Conservation (phyloP, 73 alveolate genomes). For the Paramecium octaurelia region DNA sequence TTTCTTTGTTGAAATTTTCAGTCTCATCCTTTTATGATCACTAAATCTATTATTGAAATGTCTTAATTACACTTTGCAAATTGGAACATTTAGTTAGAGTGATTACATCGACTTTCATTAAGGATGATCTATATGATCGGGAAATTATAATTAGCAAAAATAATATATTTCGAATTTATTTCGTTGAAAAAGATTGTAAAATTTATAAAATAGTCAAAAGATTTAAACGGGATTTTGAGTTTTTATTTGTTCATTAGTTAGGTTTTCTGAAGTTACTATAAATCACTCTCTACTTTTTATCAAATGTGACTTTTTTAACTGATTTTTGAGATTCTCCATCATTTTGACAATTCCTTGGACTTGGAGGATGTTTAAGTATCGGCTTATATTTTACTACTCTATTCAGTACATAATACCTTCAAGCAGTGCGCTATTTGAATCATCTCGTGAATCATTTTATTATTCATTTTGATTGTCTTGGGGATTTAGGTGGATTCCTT, state of each 20-base stretch:
- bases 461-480: not conserved
- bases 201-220: not conserved
- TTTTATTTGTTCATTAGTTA: not conserved
- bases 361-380: not conserved
- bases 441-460: not conserved
- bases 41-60: not conserved
- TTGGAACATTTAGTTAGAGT: not conserved
- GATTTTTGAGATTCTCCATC: not conserved
- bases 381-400: not conserved
- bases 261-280: not conserved
- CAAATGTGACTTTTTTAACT: not conserved
- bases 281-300: not conserved
- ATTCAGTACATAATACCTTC: not conserved
- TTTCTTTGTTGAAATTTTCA: too few relatives aligned
- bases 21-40: too few relatives aligned
- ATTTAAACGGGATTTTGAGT: not conserved
- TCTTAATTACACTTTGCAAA: not conserved
- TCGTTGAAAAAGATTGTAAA: not conserved
- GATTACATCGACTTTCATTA: not conserved
- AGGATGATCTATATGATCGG: not conserved
- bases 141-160: not conserved
- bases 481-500: not conserved
- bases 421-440: not conserved
- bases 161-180: not conserved
- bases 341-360: not conserved